Evolutionary conservation across 2,329 filamentous ascomycete species (phyloP).

Genomic region (Colletotrichum gigasporum): DNA sequence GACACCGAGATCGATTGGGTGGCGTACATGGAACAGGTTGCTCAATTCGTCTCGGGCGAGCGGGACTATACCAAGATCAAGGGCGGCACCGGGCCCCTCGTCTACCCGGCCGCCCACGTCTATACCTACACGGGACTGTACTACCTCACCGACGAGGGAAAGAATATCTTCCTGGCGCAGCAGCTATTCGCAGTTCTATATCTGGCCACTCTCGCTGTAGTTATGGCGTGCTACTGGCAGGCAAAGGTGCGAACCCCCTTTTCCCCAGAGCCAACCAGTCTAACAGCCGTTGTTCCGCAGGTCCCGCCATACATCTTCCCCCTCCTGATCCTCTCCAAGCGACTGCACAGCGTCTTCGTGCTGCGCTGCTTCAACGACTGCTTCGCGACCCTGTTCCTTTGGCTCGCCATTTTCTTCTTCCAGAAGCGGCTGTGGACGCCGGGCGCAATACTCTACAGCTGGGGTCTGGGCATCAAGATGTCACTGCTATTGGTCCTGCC

Average conservation of each 20-base stretch:
- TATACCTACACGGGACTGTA: slow-evolving; percentile 89
- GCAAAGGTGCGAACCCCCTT: slow-evolving; percentile 65
- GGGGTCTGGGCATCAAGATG: slow-evolving; percentile 95
- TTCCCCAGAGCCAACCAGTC: background rate
- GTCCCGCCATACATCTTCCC: slow-evolving; percentile 88
- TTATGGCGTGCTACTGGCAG: slow-evolving; percentile 82
- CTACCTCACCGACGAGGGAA: slow-evolving; percentile 78
- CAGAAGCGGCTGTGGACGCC: slow-evolving; percentile 79
- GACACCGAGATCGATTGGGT: slow-evolving; percentile 99
- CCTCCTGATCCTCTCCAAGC: slow-evolving; percentile 87
- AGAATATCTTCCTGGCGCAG: slow-evolving; percentile 83
- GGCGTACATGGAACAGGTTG: slow-evolving; percentile 95
- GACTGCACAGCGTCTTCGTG: slow-evolving; percentile 92
- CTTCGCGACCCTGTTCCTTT: slow-evolving; percentile 85
- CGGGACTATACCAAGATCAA: slow-evolving; percentile 87
- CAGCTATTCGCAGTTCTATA: slow-evolving; percentile 84
- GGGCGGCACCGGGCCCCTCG: slow-evolving; percentile 90
- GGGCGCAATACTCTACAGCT: slow-evolving; percentile 77
- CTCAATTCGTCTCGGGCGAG: slow-evolving; percentile 83
- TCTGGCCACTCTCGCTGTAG: slow-evolving; percentile 76
- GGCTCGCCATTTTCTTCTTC: slow-evolving; percentile 80
- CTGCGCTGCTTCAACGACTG: slow-evolving; percentile 96
- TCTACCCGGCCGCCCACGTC: slow-evolving; percentile 94
- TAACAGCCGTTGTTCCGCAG: slow-evolving; percentile 49
- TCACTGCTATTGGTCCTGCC: slow-evolving; percentile 84